These are phyloP conservation scores for Hypoxylon cercidicola DNA, from an alignment of 495 filamentous ascomycete species.

Conservation along the genomic window DNA sequence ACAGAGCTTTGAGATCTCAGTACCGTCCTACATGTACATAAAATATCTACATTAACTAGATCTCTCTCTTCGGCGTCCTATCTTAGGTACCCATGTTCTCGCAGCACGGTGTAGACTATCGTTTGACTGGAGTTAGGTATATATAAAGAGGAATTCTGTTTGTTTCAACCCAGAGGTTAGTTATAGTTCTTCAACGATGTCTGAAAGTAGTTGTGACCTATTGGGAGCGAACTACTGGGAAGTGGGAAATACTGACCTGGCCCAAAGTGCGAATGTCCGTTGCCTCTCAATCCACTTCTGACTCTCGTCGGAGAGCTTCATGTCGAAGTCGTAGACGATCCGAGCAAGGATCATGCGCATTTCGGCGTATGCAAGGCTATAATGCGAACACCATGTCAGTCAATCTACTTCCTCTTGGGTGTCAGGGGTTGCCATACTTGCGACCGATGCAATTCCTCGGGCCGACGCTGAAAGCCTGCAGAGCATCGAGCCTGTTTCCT, in stretches of 20 bases:
- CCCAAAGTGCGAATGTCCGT: slow-evolving; percentile 44
- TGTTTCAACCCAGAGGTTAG: slow-evolving; percentile 11
- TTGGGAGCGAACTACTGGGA: not conserved
- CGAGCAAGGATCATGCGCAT: slow-evolving; percentile 56
- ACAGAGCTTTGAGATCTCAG: too few relatives aligned
- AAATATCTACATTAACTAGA: not conserved
- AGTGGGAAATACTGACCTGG: slow-evolving; percentile 27
- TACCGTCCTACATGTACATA: not conserved
- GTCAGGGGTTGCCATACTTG: slow-evolving; percentile 43
- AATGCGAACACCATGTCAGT: slow-evolving; percentile 4
- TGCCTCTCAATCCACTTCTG: slow-evolving; percentile 47
- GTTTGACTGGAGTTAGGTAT: slow-evolving; percentile 34
- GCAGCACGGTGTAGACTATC: slow-evolving; percentile 12
- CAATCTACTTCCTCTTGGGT: not conserved
- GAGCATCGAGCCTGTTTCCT: slow-evolving; percentile 46
- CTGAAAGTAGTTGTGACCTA: not conserved
- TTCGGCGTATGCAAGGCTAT: slow-evolving; percentile 52
- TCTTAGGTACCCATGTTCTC: not conserved
- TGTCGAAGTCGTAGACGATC: slow-evolving; percentile 53
- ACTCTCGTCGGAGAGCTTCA: slow-evolving; percentile 42
- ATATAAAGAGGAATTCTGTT: slow-evolving; percentile 34
- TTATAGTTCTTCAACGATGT: not conserved
- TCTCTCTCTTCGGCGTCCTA: not conserved
- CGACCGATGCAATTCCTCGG: slow-evolving; percentile 55
- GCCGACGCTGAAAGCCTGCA: slow-evolving; percentile 52